Evolutionary conservation across 805 yeast species (phyloP).

Genomic region (Yamadazyma kitorensis): DNA sequence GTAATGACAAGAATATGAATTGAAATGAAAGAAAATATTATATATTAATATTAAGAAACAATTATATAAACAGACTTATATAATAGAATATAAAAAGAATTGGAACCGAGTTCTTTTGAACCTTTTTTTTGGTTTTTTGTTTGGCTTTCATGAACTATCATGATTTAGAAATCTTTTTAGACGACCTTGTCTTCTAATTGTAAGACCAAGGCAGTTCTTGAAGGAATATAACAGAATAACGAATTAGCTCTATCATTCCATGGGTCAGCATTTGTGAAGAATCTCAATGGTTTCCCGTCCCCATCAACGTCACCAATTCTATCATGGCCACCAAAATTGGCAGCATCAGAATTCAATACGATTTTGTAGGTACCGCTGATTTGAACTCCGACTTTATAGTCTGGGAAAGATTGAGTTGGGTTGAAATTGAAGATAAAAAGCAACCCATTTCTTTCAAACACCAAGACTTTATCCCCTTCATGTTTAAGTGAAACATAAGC

Average conservation of each 20-base stretch:
- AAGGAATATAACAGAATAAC: constrained; percentile 78
- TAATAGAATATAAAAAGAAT: too few relatives aligned
- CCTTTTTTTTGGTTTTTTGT: too few relatives aligned
- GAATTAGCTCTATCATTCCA: constrained; percentile 84
- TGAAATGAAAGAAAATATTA: too few relatives aligned
- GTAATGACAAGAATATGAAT: too few relatives aligned
- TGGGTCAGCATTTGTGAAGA: constrained; percentile 64
- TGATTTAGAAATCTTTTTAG: background rate
- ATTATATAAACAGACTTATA: too few relatives aligned
- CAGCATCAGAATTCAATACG: constrained; percentile 71
- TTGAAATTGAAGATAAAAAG: constrained; percentile 89
- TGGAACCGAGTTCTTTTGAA: too few relatives aligned
- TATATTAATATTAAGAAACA: too few relatives aligned
- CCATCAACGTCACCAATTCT: constrained; percentile 51
- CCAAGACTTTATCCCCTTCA: constrained; percentile 85
- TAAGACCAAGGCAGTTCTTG: constrained; percentile 51
- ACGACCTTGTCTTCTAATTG: constrained; percentile 28
- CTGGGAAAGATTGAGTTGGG: constrained; percentile 77
- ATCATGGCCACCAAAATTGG: constrained; percentile 75
- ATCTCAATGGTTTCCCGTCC: constrained; percentile 42
- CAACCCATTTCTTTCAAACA: constrained; percentile 82
- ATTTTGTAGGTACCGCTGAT: constrained; percentile 71
- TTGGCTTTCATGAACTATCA: too few relatives aligned
- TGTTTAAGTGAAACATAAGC: constrained; percentile 88
- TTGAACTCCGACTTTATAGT: constrained; percentile 90